phyloP scores from a whole-genome alignment of 1,139 yeast species.

The Saccharomycopsis hybrid region DNA sequence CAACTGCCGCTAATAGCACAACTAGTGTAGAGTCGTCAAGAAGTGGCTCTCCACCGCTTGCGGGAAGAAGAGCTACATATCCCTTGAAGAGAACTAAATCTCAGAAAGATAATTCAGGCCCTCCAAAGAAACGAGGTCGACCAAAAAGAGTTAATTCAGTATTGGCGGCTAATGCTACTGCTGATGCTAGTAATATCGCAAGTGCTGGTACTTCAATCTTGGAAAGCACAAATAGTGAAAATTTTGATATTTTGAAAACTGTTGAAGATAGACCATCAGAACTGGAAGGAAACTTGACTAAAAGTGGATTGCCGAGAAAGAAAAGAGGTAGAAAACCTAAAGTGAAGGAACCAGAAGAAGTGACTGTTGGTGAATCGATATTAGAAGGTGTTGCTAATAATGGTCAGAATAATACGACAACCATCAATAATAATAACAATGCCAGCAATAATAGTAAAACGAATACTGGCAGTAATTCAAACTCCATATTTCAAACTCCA shows the following conservation, averaged over 20 bases:
- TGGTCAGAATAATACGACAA: neutral
- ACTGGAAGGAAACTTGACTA: neutral
- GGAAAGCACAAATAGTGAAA: conserved; percentile 1
- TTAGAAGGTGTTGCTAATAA: too few relatives aligned
- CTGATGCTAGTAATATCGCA: neutral
- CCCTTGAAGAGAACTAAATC: conserved; percentile 15
- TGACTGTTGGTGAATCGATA: conserved; percentile 7
- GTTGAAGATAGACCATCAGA: conserved; percentile 14
- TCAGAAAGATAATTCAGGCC: conserved; percentile 2
- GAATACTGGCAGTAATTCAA: neutral
- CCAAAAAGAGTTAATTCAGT: conserved; percentile 35
- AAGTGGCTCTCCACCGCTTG: conserved; percentile 6
- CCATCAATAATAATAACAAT: neutral
- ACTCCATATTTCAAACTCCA: conserved; percentile 11
- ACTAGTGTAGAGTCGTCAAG: conserved; percentile 22
- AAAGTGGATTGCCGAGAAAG: conserved; percentile 21
- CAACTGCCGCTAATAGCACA: conserved; percentile 25
- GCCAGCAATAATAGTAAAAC: neutral
- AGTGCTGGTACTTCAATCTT: conserved; percentile 2
- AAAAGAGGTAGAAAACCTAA: conserved; percentile 24
- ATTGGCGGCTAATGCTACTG: conserved; percentile 9
- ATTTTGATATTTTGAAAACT: conserved; percentile 11
- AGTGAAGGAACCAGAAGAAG: neutral
- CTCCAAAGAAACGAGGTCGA: conserved; percentile 37
- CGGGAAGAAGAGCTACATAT: conserved; percentile 8